Conservation (phyloP, 768 basidiomycete genomes). For the Fistulinella prunicolor region DNA sequence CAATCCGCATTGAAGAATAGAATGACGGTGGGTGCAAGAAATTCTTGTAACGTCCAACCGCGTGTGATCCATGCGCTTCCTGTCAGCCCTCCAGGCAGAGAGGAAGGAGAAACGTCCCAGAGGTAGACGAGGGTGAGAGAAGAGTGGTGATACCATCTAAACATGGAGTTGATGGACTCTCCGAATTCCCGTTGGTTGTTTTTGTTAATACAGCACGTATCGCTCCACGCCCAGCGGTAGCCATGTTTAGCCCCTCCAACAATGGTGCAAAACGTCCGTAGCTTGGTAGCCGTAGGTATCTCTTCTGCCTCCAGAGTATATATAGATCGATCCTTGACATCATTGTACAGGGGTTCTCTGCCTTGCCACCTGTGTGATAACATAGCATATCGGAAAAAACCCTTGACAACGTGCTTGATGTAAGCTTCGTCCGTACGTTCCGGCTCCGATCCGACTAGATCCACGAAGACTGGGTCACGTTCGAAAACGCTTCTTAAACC, state of each 20-base stretch:
- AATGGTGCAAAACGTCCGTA: slow-evolving; percentile 3
- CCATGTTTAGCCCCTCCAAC: background rate
- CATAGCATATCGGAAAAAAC: slow-evolving; percentile 11
- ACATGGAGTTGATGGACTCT: slow-evolving; percentile 10
- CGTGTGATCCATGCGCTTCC: slow-evolving; percentile 5
- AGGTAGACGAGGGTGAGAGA: slow-evolving; percentile 8
- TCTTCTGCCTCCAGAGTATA: slow-evolving; percentile 1
- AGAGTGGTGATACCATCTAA: slow-evolving; percentile 8
- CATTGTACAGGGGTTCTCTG: slow-evolving; percentile 3
- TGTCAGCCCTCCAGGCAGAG: background rate
- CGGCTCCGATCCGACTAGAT: slow-evolving; percentile 1
- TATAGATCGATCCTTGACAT: slow-evolving; percentile 1
- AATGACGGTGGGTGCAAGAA: slow-evolving; percentile 6
- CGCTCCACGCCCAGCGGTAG: no score
- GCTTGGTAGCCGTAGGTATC: background rate
- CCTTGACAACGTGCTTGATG: slow-evolving; percentile 3
- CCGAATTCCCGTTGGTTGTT: slow-evolving; percentile 5
- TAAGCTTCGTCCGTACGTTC: background rate
- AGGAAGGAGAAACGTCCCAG: slow-evolving; percentile 3
- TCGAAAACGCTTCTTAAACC: slow-evolving; percentile 1
- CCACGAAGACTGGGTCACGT: background rate
- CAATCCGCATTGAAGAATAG: slow-evolving; percentile 5
- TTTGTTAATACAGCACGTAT: slow-evolving; percentile 13
- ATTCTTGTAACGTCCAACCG: slow-evolving; percentile 12
- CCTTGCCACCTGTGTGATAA: slow-evolving; percentile 15